phyloP scores from a whole-genome alignment of 129 eudicot species.

The Calendula officinalis region DNA sequence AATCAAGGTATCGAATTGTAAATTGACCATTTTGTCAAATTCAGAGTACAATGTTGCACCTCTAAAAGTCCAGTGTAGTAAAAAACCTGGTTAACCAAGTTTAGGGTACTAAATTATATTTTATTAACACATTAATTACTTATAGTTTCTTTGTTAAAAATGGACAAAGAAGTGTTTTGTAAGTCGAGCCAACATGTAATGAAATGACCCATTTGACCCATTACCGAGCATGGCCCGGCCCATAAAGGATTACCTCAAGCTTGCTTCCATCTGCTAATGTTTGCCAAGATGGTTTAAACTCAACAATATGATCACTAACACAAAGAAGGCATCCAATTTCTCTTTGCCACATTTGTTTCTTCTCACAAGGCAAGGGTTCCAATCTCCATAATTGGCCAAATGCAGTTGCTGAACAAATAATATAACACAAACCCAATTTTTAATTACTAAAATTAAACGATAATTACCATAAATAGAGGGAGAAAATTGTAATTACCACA shows the following conservation, averaged over 20 bases:
- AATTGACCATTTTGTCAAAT: too few species aligned
- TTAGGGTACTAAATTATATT: too few species aligned
- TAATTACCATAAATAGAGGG: background rate
- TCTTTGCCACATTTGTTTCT: conserved; percentile 82
- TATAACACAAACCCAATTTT: conserved; percentile 5
- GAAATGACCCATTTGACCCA: background rate
- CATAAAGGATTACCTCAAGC: conserved; percentile 62
- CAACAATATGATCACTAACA: conserved; percentile 91
- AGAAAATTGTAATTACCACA: conserved; percentile 46
- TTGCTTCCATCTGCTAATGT: conserved; percentile 82
- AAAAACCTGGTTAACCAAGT: too few species aligned
- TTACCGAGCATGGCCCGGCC: too few species aligned
- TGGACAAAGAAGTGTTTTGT: too few species aligned
- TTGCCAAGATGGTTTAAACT: conserved; percentile 87
- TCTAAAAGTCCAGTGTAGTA: too few species aligned
- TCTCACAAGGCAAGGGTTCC: conserved; percentile 74
- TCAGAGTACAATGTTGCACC: too few species aligned
- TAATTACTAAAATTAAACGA: background rate
- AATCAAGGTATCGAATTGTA: too few species aligned
- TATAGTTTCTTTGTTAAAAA: too few species aligned
- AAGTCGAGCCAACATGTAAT: too few species aligned
- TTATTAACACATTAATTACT: too few species aligned
- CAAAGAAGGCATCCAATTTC: conserved; percentile 91
- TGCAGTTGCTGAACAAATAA: conserved; percentile 56
- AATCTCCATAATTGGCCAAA: conserved; percentile 96